A percentile compares a stretch with the other conserved stretches of the same genome.
These are phyloP conservation scores for Malus hybrid DNA, from an alignment of 331 rosid genomes.

Conservation along the genomic window DNA sequence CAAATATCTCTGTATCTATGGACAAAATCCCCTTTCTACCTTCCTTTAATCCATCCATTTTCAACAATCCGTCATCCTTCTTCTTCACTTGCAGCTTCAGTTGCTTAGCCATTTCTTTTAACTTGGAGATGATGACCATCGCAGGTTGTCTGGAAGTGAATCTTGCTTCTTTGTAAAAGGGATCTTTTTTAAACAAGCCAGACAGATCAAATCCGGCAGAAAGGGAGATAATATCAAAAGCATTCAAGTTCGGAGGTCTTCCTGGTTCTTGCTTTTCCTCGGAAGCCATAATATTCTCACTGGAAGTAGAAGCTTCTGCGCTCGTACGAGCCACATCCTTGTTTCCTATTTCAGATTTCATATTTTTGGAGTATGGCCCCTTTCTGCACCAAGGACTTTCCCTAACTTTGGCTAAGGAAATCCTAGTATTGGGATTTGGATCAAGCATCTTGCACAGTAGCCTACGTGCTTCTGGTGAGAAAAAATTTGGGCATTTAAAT, in stretches of 20 bases:
- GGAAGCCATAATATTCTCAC: conserved; percentile 11
- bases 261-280: conserved; percentile 35
- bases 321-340: conserved; percentile 20
- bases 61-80: conserved; percentile 57
- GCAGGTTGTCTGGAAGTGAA: conserved; percentile 72
- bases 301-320: conserved; percentile 20
- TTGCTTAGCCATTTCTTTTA: conserved; percentile 60
- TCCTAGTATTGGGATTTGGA: conserved; percentile 67
- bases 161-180: conserved; percentile 46
- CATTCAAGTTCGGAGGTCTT: conserved; percentile 55
- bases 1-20: conserved; percentile 75
- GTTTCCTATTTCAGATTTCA: conserved; percentile 18
- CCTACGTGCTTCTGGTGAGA: conserved; percentile 52
- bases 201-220: conserved; percentile 68
- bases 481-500: conserved; percentile 59
- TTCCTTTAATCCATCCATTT: conserved; percentile 45
- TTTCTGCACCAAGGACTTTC: conserved; percentile 57
- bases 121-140: conserved; percentile 48
- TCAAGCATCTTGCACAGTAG: conserved; percentile 48
- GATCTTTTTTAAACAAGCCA: conserved; percentile 44
- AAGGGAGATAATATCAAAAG: conserved; percentile 70
- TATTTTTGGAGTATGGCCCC: conserved; percentile 28
- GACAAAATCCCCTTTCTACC: conserved; percentile 73
- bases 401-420: conserved; percentile 47
- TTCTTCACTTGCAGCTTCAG: conserved; percentile 62